A percentile compares a stretch with the other conserved stretches of the same genome.
Evolutionary conservation across 768 basidiomycete genomes (phyloP).

Genomic region (Pulveroboletus sp.): DNA sequence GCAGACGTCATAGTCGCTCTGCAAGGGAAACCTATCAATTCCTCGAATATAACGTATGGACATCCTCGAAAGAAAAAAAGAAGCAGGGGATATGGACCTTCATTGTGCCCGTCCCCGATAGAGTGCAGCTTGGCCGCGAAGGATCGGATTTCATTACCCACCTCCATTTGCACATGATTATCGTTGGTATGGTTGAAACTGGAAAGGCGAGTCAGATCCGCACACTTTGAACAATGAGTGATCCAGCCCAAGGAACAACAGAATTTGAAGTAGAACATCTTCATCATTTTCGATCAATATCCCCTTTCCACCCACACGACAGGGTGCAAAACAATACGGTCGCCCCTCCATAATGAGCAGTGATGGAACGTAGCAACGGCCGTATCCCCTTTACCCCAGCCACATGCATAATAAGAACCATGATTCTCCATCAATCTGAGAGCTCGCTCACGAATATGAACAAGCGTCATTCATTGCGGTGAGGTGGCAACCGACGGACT

Average conservation of each 20-base stretch:
- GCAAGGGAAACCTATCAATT: slow-evolving; percentile 15
- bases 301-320: background rate
- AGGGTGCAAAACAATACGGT: background rate
- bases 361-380: slow-evolving; percentile 18
- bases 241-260: background rate
- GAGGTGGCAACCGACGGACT: slow-evolving; percentile 12
- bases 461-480: slow-evolving; percentile 6
- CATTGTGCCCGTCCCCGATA: slow-evolving; percentile 14
- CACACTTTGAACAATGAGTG: background rate
- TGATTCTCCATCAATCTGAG: slow-evolving; percentile 19
- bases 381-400: slow-evolving; percentile 11
- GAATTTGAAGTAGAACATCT: background rate
- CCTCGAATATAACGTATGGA: background rate
- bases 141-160: slow-evolving; percentile 30
- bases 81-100: background rate
- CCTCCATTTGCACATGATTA: slow-evolving; percentile 73
- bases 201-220: slow-evolving; percentile 14
- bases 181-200: slow-evolving; percentile 74
- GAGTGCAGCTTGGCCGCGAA: slow-evolving; percentile 14
- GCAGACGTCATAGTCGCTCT: slow-evolving; percentile 77
- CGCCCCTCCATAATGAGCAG: slow-evolving; percentile 10
- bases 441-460: slow-evolving; percentile 14
- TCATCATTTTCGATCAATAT: background rate
- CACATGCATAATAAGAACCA: slow-evolving; percentile 7
- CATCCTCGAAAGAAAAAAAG: slow-evolving; percentile 3